phyloP scores from a whole-genome alignment of 2,329 filamentous ascomycete species.

The Neofusicoccum laricinum region DNA sequence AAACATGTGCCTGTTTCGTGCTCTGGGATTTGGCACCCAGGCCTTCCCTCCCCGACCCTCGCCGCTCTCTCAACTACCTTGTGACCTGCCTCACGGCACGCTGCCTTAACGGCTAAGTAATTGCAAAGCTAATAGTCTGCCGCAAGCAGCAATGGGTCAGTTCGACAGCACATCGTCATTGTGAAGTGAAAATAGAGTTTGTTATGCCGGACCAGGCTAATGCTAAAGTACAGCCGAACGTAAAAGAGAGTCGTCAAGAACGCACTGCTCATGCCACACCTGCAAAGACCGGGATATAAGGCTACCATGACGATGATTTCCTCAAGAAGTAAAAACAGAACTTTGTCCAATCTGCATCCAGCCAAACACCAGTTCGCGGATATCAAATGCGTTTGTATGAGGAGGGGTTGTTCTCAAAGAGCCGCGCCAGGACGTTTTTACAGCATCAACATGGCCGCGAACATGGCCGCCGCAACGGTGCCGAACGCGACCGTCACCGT shows the following conservation, averaged over 20 bases:
- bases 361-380: constrained; percentile 9
- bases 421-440: neutral
- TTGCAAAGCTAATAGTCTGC: neutral
- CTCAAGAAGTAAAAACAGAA: neutral
- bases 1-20: neutral
- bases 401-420: neutral
- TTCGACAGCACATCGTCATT: neutral
- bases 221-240: neutral
- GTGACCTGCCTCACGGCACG: neutral
- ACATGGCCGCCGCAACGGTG: neutral
- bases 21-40: neutral
- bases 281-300: constrained; percentile 13
- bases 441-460: constrained; percentile 9
- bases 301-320: neutral
- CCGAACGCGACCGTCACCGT: constrained; percentile 13
- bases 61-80: neutral
- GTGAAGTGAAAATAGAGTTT: neutral
- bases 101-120: neutral
- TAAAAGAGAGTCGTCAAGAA: constrained; percentile 9
- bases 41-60: neutral
- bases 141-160: neutral
- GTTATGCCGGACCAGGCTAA: neutral
- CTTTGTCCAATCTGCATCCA: constrained; percentile 4
- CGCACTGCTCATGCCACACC: constrained; percentile 1
- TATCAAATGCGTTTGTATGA: constrained; percentile 1